Evolutionary conservation across 192 early-diverging fungal species (phyloP), one percentile per base, ranked within the genome.

Genomic region (Backusella sp.): DNA sequence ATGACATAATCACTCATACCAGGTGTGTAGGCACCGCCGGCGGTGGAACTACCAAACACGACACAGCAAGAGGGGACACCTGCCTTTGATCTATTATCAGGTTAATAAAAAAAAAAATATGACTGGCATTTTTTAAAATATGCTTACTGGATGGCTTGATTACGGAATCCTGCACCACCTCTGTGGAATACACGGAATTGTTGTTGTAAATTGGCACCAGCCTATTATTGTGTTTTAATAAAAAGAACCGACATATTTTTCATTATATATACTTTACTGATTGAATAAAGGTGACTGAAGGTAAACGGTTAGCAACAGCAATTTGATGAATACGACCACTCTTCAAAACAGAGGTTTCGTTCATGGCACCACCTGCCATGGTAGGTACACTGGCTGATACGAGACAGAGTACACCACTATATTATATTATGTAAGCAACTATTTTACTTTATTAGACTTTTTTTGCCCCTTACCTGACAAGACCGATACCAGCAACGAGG

Each of bases 21-120:
- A 28, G 89, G 89, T 14, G 87, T 82, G 49, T 91, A 91, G 8
- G 90, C 90, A 52, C 90, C 90, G 66, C 90, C 90, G 12, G 90
- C 90, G 49, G 90, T 91, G 32, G 88, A 89, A 49, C 82, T 89
- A 73, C 90, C 90, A 83, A 91, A 91, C 23, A 91, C 90, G 23
- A 91, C 84, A 65, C 84, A 83, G 68, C 86, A 87, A 6, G 90
- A 88, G 7, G 90, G 90, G 53, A 91, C 77, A 42, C 83, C 85
- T 4, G 82, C 74, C 76, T 90, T 91, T 53, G 90, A 90, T 74
- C 89, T 90, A 73, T 35, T 4, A 44, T n/a, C 17, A 49, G 15
- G 15, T 56, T 52, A 42, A 11, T 17, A 56, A 35, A 35, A 49
- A 28, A 35, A 42, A 42, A n/a, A n/a, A n/a, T 19, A 3, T 23